phyloP scores from a whole-genome alignment of 768 basidiomycete genomes.

The Kwoniella botswanensis region DNA sequence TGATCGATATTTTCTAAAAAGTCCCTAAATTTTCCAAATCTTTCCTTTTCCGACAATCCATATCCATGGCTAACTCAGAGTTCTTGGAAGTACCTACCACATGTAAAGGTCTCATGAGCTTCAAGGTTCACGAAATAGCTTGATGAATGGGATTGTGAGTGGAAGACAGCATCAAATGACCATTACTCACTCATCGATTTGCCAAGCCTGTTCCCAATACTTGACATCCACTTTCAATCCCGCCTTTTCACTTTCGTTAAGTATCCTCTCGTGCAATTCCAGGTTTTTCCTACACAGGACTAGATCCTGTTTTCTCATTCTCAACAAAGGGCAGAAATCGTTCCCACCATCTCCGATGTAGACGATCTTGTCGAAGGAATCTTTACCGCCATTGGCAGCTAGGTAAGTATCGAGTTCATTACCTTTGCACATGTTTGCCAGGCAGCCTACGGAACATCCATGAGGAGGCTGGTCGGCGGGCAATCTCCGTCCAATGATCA shows the following conservation, averaged over 20 bases:
- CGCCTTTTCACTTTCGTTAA: constrained; percentile 67
- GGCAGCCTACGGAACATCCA: constrained; percentile 82
- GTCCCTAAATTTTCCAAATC: not conserved
- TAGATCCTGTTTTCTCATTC: constrained; percentile 78
- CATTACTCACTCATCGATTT: constrained; percentile 73
- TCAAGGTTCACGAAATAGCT: not conserved
- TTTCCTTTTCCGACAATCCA: not conserved
- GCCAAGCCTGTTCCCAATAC: constrained; percentile 95
- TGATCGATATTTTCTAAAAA: too few species aligned
- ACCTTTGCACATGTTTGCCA: constrained; percentile 99
- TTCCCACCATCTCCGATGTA: constrained; percentile 95
- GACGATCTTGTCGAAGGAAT: constrained; percentile 73
- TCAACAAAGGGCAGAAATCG: constrained; percentile 91
- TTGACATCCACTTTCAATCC: constrained; percentile 75
- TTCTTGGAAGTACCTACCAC: constrained; percentile 20
- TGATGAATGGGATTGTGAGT: not conserved
- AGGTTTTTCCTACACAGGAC: constrained; percentile 78
- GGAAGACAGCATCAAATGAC: not conserved
- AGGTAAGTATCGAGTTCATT: constrained; percentile 88
- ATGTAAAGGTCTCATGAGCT: not conserved
- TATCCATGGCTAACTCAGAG: not conserved
- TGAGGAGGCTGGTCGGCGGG: constrained; percentile 81
- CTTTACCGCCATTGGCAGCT: constrained; percentile 63
- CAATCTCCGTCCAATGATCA: constrained; percentile 76
- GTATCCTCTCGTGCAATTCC: constrained; percentile 78